Base-by-base conservation (phyloP, 2,329 filamentous ascomycete species). In the Colletotrichum salicis region DNA sequence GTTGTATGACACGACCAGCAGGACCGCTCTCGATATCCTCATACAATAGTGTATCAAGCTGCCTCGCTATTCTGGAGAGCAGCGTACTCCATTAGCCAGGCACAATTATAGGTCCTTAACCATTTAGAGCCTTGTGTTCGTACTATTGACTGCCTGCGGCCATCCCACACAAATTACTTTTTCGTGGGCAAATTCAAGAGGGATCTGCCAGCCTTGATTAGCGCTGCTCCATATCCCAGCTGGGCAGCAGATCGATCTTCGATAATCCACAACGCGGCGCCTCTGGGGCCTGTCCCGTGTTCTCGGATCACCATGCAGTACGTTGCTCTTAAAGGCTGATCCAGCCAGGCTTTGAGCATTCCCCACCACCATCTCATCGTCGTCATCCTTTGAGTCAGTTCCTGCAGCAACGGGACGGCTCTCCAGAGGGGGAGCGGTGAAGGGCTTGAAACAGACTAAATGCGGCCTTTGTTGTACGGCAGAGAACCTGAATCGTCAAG, bases 381-480 rank as follows among this genome's bases (percentile, higher is more conserved):
- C 15, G 6, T 27, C 31, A 24, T 24, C 37, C 19, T 33, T 29
- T 41, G 51, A 67, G 29, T 56, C 57, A 19, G 68, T 52, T 60
- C 37, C 51, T 41, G 51, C 52, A 48, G 56, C 31, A 67, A 70
- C 48, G 48, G n/a, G 24, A 35, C 13, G 41, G 22, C 29, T 51
- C 41, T 24, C 19, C 37, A 54, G n/a, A 15, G 48, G 62, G 35
- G 62, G 35, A 54, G 57, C 68, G 68, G 41, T 62, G 57, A 71
- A 67, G 64, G 27, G 57, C 52, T 58, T 67, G 68, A 67, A 71
- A 71, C 68, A 41, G 41, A 24, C 68, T 67, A 67, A 52, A 62
- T 29, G 64, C 37, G n/a, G 24, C 61, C 64, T 71, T 67, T 71
- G 64, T 71, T 67, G 57, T 57, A 62, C 64, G 3, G 37, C 51